Conservation (phyloP, 129 eudicot genomes). For the Silybum marianum region DNA sequence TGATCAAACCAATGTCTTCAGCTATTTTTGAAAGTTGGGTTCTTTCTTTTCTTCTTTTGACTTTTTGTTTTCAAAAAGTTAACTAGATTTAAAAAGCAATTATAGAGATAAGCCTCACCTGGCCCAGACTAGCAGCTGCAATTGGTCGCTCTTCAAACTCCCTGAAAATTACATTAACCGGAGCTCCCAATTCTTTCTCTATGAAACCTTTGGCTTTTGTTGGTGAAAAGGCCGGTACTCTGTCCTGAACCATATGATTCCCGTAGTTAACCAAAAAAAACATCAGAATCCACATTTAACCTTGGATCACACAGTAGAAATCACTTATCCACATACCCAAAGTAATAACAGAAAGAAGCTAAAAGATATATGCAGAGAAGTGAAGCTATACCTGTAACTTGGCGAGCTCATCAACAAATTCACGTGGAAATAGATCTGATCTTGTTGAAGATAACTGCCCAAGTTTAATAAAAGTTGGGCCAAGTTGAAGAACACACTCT, state of each 20-base stretch:
- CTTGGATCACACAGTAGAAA: conserved; percentile 14
- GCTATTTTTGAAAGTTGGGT: neutral
- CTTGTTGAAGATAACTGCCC: conserved; percentile 93
- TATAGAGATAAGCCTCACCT: conserved; percentile 48
- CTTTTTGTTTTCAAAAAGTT: neutral
- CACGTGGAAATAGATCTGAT: conserved; percentile 94
- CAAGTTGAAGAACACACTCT: conserved; percentile 85
- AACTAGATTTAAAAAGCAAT: neutral
- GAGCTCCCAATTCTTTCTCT: conserved; percentile 87
- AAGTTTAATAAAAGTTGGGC: conserved; percentile 91
- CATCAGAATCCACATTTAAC: conserved; percentile 9
- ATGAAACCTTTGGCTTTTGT: conserved; percentile 66
- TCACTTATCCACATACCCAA: neutral
- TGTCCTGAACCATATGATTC: conserved; percentile 61
- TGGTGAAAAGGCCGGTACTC: conserved; percentile 95
- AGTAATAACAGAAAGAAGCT: conserved; percentile 6
- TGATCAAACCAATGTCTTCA: neutral
- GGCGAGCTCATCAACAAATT: conserved; percentile 93
- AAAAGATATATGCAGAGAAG: conserved; percentile 15
- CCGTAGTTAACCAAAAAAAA: neutral
- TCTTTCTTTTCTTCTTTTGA: neutral
- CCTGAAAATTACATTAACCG: conserved; percentile 66
- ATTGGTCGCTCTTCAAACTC: conserved; percentile 91
- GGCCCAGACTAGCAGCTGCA: conserved; percentile 99
- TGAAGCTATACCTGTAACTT: conserved; percentile 76